Percentiles rank a stretch among this genome's conserved stretches.
These are phyloP conservation scores for Microdochium trichocladiopsis DNA, from an alignment of 2,329 filamentous ascomycete genomes.

Conservation along the genomic window DNA sequence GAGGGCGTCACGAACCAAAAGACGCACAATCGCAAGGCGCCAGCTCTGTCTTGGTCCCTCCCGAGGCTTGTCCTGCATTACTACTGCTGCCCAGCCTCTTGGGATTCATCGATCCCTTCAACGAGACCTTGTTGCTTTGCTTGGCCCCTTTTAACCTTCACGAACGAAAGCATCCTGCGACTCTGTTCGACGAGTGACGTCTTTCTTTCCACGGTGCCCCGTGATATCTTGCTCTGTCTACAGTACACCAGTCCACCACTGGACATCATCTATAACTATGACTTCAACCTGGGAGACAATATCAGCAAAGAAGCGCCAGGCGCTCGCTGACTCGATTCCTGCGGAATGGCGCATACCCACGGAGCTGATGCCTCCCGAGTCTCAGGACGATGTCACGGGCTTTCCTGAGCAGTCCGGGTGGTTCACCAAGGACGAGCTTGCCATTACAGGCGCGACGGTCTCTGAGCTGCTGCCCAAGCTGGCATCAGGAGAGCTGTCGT, in stretches of 20 bases:
- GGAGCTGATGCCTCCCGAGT: slow-evolving; percentile 42
- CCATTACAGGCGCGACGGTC: slow-evolving; percentile 26
- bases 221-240: slow-evolving; percentile 1
- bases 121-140: too few species aligned
- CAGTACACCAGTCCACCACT: slow-evolving; percentile 1
- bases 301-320: slow-evolving; percentile 33
- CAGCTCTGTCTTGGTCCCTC: too few species aligned
- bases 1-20: too few species aligned
- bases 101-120: too few species aligned
- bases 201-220: too few species aligned
- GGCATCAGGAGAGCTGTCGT: slow-evolving; percentile 16
- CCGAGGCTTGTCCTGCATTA: too few species aligned
- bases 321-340: slow-evolving; percentile 42
- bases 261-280: slow-evolving; percentile 7
- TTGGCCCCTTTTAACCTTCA: too few species aligned
- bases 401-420: slow-evolving; percentile 53
- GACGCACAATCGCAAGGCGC: too few species aligned
- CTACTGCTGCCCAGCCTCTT: too few species aligned
- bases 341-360: slow-evolving; percentile 48
- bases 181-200: too few species aligned
- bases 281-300: slow-evolving; percentile 30
- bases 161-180: too few species aligned
- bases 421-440: slow-evolving; percentile 39
- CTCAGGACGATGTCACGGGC: slow-evolving; percentile 46
- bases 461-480: slow-evolving; percentile 24